Evolutionary conservation across 1,284 basidiomycete species (phyloP).

Genomic region (Taiwanofungus camphoratus): DNA sequence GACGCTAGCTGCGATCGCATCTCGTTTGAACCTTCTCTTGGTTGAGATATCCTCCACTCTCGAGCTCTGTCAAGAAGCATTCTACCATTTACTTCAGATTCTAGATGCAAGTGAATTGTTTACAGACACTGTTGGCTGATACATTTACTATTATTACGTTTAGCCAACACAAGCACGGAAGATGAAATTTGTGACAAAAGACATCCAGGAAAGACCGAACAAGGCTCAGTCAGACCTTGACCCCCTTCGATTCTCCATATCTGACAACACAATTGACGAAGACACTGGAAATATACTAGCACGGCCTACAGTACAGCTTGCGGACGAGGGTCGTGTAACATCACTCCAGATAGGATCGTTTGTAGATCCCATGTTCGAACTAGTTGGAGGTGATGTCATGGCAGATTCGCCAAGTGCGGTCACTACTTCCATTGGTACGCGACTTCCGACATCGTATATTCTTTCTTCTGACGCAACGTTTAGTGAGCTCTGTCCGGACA

Average conservation of each 20-base stretch:
- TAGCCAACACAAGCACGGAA: neutral
- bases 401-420: neutral
- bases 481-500: neutral
- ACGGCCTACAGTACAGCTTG: too few species aligned
- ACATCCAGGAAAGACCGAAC: too few species aligned
- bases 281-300: too few species aligned
- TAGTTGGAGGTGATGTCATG: neutral
- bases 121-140: neutral
- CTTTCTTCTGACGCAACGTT: neutral
- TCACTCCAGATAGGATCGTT: too few species aligned
- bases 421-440: neutral
- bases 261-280: too few species aligned
- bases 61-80: conserved; percentile 24
- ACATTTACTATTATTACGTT: neutral
- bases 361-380: too few species aligned
- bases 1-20: conserved; percentile 51
- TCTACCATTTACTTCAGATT: conserved; percentile 23
- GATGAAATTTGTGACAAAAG: too few species aligned
- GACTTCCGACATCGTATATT: neutral
- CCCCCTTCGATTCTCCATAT: too few species aligned
- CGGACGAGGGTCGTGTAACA: too few species aligned
- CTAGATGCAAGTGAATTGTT: conserved; percentile 22
- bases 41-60: conserved; percentile 39
- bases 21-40: conserved; percentile 47
- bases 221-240: too few species aligned